A percentile compares a stretch with the other conserved stretches of the same genome.
phyloP scores from a whole-genome alignment of 2,329 filamentous ascomycete species.

The Pleomassaria siparia region DNA sequence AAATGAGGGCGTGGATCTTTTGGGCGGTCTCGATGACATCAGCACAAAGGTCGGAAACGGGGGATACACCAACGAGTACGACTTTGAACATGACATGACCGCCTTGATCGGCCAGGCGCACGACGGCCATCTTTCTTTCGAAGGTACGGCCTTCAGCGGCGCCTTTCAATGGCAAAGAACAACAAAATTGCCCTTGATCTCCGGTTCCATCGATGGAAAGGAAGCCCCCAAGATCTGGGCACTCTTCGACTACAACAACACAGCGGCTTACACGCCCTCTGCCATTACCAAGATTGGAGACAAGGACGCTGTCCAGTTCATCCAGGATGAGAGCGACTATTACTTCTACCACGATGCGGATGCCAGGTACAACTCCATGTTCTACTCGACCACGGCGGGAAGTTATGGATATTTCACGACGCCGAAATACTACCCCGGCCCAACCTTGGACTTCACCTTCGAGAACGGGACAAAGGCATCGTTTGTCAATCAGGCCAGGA shows the following conservation, averaged over 20 bases:
- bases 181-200: conserved; percentile 31
- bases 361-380: conserved; percentile 44
- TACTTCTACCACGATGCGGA: conserved; percentile 45
- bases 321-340: conserved; percentile 33
- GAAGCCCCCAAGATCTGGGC: conserved; percentile 34
- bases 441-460: conserved; percentile 32
- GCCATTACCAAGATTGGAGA: conserved; percentile 43
- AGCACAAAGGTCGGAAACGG: conserved; percentile 29
- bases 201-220: conserved; percentile 33
- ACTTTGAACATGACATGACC: conserved; percentile 44
- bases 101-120: conserved; percentile 33
- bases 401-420: conserved; percentile 33
- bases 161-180: conserved; percentile 39
- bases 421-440: conserved; percentile 36
- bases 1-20: conserved; percentile 43
- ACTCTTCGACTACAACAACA: conserved; percentile 32
- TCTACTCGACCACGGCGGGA: conserved; percentile 38
- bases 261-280: conserved; percentile 31
- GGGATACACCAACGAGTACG: conserved; percentile 44
- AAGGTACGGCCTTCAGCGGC: conserved; percentile 39
- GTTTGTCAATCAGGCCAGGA: conserved; percentile 33
- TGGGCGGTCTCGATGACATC: conserved; percentile 41
- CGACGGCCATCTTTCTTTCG: conserved; percentile 40
- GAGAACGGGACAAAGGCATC: conserved; percentile 38
- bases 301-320: conserved; percentile 34